Percentiles rank a stretch among this genome's conserved stretches.
Conservation (phyloP, 192 early-diverging fungal species). For the Backusella sp. region DNA sequence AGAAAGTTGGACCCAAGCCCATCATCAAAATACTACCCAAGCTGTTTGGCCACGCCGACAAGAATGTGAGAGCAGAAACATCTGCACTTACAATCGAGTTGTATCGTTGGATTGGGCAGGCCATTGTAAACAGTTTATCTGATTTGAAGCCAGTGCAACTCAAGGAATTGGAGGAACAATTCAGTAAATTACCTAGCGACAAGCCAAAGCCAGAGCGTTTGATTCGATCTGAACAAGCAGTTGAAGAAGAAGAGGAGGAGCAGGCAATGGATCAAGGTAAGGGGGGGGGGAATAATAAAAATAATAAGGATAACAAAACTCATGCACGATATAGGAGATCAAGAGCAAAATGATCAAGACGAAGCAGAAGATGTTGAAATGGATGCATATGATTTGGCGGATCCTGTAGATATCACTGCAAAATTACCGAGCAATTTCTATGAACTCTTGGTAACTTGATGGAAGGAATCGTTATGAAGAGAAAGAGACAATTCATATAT, state of each 20-base stretch:
- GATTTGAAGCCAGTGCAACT: slow-evolving; percentile 94
- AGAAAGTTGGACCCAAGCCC: slow-evolving; percentile 77
- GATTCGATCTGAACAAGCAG: slow-evolving; percentile 78
- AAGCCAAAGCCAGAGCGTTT: slow-evolving; percentile 66
- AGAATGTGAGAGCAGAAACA: slow-evolving; percentile 84
- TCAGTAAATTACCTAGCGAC: slow-evolving; percentile 64
- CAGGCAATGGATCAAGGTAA: slow-evolving; percentile 28
- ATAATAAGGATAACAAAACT: background rate
- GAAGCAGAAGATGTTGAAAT: slow-evolving; percentile 58
- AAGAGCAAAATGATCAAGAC: slow-evolving; percentile 29
- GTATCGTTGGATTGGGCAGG: slow-evolving; percentile 90
- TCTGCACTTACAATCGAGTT: slow-evolving; percentile 78
- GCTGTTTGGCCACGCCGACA: slow-evolving; percentile 93
- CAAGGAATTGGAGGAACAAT: slow-evolving; percentile 89
- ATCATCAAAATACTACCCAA: slow-evolving; percentile 84
- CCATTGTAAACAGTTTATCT: slow-evolving; percentile 71
- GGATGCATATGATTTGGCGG: slow-evolving; percentile 80
- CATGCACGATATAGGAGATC: slow-evolving; percentile 7
- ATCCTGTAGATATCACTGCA: slow-evolving; percentile 87
- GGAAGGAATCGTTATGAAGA: background rate
- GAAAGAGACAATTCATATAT: background rate
- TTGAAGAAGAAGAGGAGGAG: slow-evolving; percentile 43
- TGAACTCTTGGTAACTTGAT: slow-evolving; percentile 53
- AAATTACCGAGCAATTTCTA: slow-evolving; percentile 87
- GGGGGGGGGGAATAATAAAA: background rate